These are phyloP conservation scores for Coemansia sp. DNA, from an alignment of 192 early-diverging fungal species.

Conservation along the genomic window DNA sequence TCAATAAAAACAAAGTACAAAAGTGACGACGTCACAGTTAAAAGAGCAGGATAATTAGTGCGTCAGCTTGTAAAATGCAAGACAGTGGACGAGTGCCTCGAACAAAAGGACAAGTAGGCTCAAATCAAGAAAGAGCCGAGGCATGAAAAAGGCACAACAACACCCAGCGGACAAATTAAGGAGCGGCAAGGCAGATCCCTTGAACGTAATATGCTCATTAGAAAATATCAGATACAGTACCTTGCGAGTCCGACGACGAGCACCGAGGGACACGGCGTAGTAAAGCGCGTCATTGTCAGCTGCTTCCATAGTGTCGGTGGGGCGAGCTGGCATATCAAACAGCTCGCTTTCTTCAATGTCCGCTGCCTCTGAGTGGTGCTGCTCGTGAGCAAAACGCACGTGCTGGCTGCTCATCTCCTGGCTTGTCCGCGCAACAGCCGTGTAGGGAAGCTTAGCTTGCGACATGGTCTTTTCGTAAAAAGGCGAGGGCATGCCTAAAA, in stretches of 20 bases:
- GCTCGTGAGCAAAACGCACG: slow-evolving; percentile 35
- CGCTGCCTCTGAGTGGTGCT: slow-evolving; percentile 22
- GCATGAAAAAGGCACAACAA: not conserved
- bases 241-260: slow-evolving; percentile 40
- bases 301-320: slow-evolving; percentile 30
- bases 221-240: slow-evolving; percentile 8
- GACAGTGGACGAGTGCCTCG: not conserved
- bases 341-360: slow-evolving; percentile 54
- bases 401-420: slow-evolving; percentile 13
- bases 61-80: not conserved
- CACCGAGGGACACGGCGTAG: slow-evolving; percentile 41
- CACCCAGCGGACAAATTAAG: not conserved
- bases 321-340: slow-evolving; percentile 28
- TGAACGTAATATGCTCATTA: not conserved
- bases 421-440: slow-evolving; percentile 34
- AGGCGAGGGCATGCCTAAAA: slow-evolving; percentile 21
- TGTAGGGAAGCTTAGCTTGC: slow-evolving; percentile 32
- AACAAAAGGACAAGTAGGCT: not conserved
- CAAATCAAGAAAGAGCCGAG: slow-evolving; percentile 1
- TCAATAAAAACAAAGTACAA: not conserved
- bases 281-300: slow-evolving; percentile 50
- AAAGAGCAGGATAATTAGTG: slow-evolving; percentile 2
- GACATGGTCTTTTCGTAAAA: slow-evolving; percentile 34
- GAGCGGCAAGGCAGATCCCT: not conserved
- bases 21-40: not conserved